A percentile compares a stretch with the other conserved stretches of the same genome.
Conservation (phyloP, 2,329 filamentous ascomycete species). For the Sporothrix curviconia region DNA sequence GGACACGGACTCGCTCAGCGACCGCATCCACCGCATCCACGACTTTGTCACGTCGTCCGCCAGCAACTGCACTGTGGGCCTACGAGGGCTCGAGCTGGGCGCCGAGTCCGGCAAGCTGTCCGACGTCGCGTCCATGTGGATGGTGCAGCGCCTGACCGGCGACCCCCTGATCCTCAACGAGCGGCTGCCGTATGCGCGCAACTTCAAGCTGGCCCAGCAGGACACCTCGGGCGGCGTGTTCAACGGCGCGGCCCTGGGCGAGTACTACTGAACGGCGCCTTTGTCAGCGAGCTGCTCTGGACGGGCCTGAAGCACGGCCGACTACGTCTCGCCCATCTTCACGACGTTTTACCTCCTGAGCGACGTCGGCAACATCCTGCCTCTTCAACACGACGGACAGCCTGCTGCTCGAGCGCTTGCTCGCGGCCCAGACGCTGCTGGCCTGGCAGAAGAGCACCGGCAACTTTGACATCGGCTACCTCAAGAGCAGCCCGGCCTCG, state of each 20-base stretch:
- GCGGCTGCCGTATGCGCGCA: conserved; percentile 15
- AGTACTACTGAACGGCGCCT: conserved; percentile 11
- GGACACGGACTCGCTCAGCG: conserved; percentile 6
- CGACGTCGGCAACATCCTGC: conserved; percentile 13
- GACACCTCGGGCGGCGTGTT: conserved; percentile 10
- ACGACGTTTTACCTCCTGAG: conserved; percentile 12
- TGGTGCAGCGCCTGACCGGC: conserved; percentile 8
- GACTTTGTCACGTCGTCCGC: conserved; percentile 12
- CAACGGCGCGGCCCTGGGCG: conserved; percentile 11
- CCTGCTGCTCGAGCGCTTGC: conserved; percentile 4
- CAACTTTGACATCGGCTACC: conserved; percentile 15
- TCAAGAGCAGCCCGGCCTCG: conserved; percentile 10
- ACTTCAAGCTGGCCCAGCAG: conserved; percentile 15
- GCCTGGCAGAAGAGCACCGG: conserved; percentile 13
- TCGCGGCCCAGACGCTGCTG: conserved; percentile 15
- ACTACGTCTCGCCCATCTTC: conserved; percentile 15
- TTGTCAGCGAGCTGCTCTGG: conserved; percentile 15
- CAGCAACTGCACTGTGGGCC: conserved; percentile 13
- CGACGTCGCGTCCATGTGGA: conserved; percentile 15
- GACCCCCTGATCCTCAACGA: conserved; percentile 10
- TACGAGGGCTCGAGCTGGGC: conserved; percentile 9
- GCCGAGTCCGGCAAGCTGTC: conserved; percentile 16
- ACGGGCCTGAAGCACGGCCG: neutral
- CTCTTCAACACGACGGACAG: conserved; percentile 10
- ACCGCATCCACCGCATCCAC: conserved; percentile 15